A percentile compares a stretch with the other conserved stretches of the same genome.
Conservation (phyloP, 257 asterid species). For the Solanum phureja region DNA sequence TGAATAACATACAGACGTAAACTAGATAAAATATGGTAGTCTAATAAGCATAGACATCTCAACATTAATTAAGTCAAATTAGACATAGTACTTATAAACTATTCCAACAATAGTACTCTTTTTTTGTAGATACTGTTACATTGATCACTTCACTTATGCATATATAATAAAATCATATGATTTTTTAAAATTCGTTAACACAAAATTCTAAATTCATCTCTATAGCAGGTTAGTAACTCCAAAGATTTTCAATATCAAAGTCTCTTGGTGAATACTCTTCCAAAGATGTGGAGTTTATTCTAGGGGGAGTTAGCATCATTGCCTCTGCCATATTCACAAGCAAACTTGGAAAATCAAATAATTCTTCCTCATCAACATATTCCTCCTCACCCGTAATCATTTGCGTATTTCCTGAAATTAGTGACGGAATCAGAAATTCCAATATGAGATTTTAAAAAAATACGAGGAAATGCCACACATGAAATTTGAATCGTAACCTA, state of each 20-base stretch:
- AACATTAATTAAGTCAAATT: not conserved
- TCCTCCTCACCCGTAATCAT: not conserved
- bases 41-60: not conserved
- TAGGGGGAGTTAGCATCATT: constrained; percentile 3
- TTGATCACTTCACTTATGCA: not conserved
- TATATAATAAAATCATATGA: not conserved
- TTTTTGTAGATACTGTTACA: not conserved
- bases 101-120: not conserved
- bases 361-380: not conserved
- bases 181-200: not conserved
- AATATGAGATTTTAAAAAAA: not conserved
- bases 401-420: not conserved
- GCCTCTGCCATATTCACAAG: constrained; percentile 4
- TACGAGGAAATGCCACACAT: not conserved
- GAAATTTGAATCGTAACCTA: not conserved
- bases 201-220: not conserved
- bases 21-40: too few species aligned
- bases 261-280: not conserved
- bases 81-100: not conserved
- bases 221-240: not conserved
- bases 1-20: too few species aligned
- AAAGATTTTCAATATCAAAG: not conserved
- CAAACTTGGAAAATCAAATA: not conserved
- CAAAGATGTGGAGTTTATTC: not conserved
- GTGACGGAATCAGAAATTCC: not conserved